Conservation (phyloP, 257 asterid genomes). For the Forsythia viridissima region DNA sequence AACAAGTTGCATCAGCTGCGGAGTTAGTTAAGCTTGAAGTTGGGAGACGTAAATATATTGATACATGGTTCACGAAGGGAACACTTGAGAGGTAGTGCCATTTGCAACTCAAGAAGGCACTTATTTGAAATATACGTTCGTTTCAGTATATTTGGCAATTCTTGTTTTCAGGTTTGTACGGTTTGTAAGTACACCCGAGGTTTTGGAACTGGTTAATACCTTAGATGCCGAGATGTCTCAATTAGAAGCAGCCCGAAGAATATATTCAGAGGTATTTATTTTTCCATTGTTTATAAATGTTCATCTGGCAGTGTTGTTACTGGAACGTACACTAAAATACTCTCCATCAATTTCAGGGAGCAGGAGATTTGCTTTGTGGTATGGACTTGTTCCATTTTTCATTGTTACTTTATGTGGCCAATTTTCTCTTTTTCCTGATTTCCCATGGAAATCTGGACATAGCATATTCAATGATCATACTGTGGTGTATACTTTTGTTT, state of each 20-base stretch:
- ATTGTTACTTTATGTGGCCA: conserved; percentile 1
- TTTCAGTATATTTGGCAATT: conserved; percentile 9
- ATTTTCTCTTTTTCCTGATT: conserved; percentile 11
- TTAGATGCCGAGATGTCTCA: conserved; percentile 86
- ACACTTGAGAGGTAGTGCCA: conserved; percentile 76
- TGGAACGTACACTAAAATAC: conserved; percentile 22
- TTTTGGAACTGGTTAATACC: conserved; percentile 70
- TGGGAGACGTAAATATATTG: conserved; percentile 53
- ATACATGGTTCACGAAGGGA: conserved; percentile 91
- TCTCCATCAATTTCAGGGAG: conserved; percentile 60
- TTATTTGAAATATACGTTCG: conserved; percentile 4
- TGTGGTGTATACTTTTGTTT: background rate
- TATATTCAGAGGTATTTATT: conserved; percentile 65
- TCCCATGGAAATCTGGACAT: conserved; percentile 3
- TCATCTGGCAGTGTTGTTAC: background rate
- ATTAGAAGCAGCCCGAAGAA: conserved; percentile 78
- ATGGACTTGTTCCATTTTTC: conserved; percentile 31
- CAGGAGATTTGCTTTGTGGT: conserved; percentile 62
- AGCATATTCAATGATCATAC: background rate
- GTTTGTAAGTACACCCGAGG: conserved; percentile 87
- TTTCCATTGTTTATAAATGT: conserved; percentile 9
- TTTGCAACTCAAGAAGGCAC: conserved; percentile 17
- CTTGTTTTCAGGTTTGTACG: conserved; percentile 69
- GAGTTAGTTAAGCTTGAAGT: conserved; percentile 81
- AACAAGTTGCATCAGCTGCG: conserved; percentile 64